phyloP scores from a whole-genome alignment of 768 basidiomycete species.

The Sporobolomyces phaffii region DNA sequence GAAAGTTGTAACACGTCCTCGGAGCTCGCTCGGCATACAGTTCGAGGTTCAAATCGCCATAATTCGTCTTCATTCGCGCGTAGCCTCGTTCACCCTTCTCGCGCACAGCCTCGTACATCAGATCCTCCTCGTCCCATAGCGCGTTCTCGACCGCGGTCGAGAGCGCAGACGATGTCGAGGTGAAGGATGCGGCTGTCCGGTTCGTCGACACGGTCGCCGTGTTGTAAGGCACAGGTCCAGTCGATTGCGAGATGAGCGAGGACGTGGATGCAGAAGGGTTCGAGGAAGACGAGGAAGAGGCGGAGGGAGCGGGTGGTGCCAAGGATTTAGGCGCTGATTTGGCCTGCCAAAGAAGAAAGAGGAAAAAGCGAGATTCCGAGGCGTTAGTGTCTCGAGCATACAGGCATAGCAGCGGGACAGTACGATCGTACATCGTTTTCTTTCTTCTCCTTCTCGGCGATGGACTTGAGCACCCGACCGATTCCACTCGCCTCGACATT shows the following conservation, averaged over 20 bases:
- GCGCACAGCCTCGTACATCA: conserved; percentile 93
- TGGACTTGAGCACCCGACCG: conserved; percentile 31
- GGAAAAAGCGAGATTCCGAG: too few relatives aligned
- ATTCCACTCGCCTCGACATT: conserved; percentile 47
- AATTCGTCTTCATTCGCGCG: conserved; percentile 85
- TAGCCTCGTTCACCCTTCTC: conserved; percentile 91
- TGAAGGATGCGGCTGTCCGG: conserved; percentile 82
- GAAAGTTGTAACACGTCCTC: conserved; percentile 96
- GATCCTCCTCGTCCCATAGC: conserved; percentile 97
- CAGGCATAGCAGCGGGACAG: too few relatives aligned
- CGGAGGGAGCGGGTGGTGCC: conserved; percentile 20
- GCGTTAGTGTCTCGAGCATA: too few relatives aligned
- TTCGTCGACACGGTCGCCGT: conserved; percentile 56
- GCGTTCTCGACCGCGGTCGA: conserved; percentile 66
- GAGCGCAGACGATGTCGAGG: conserved; percentile 83
- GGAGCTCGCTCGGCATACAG: conserved; percentile 77
- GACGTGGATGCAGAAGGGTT: conserved; percentile 46
- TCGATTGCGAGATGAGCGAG: conserved; percentile 40
- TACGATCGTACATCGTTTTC: conserved; percentile 24
- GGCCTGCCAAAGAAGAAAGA: too few relatives aligned
- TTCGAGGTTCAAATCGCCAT: conserved; percentile 37
- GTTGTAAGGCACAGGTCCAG: conserved; percentile 56
- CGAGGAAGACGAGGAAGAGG: conserved; percentile 15
- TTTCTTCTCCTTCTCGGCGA: conserved; percentile 12
- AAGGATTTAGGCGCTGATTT: neutral